These are phyloP conservation scores for Sisymbrium altissimum DNA, from an alignment of 345 rosid species.

Conservation along the genomic window DNA sequence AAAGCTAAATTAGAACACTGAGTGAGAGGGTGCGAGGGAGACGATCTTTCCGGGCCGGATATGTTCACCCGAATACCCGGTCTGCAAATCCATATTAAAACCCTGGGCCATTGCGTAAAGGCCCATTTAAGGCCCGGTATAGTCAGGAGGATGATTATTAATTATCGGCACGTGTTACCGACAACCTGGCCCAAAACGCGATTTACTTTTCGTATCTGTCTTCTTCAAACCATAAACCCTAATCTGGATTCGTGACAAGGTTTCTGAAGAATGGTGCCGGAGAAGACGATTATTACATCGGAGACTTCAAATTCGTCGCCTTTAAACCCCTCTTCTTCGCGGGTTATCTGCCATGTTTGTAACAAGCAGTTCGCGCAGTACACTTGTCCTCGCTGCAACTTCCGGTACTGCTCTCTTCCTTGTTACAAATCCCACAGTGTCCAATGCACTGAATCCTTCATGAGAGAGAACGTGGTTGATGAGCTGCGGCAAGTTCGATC, in stretches of 20 bases:
- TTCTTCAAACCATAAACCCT: constrained; percentile 4
- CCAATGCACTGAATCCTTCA: constrained; percentile 90
- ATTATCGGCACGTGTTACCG: background rate
- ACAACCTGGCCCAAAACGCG: background rate
- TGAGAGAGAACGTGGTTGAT: constrained; percentile 80
- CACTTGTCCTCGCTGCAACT: constrained; percentile 93
- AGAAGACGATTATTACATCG: constrained; percentile 38
- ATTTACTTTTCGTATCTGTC: background rate
- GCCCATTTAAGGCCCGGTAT: background rate
- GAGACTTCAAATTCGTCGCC: constrained; percentile 48
- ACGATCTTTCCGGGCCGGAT: constrained; percentile 23
- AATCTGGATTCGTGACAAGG: background rate
- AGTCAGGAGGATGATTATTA: background rate
- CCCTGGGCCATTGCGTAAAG: no score
- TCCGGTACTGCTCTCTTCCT: constrained; percentile 75
- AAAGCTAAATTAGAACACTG: background rate
- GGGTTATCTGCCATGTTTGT: constrained; percentile 79
- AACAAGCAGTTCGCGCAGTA: constrained; percentile 91
- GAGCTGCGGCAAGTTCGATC: constrained; percentile 67
- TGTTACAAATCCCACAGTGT: constrained; percentile 86
- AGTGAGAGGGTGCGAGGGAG: background rate
- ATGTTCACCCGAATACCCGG: background rate
- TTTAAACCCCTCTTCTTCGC: constrained; percentile 51
- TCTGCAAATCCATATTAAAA: background rate
- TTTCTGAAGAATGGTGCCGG: constrained; percentile 32